Base-by-base conservation (phyloP, 2,329 filamentous ascomycete genomes). In the Amauroascus verrucosus region DNA sequence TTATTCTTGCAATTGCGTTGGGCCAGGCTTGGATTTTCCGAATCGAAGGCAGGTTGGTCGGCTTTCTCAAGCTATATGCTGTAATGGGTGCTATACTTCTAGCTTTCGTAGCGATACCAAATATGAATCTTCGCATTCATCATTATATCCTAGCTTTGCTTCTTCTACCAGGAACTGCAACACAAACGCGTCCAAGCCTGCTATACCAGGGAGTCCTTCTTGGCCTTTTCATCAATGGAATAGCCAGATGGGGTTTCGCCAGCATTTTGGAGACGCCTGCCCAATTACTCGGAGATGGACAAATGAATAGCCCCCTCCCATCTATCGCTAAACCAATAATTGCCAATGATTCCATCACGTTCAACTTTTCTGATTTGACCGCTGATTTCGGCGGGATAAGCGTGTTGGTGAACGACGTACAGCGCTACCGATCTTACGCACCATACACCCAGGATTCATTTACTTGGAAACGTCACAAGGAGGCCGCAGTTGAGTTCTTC, bases 181-280 rank as follows among this genome's bases (percentile, higher is more conserved):
- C 82, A 59, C 80, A 82, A 58, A 83, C 77, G 16, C 71, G 80
- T 1, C 79, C 78, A 0, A 75, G 72, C 47, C 68, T 83, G 3
- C 60, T 82, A 5, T 83, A 80, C 61, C 79, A 82, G 60, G 80
- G 80, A n/a, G 68, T 83, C 5, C 70, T 83, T 0, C 65, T 82
- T 9, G 80, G 80, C 0, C 67, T 83, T 0, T 83, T 82, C 65
- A 77, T 83, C 68, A 83, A 82, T 61, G 80, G 80, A 28, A 75
- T 80, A 50, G 80, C 80, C 1, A 71, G 80, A n/a, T 83, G 80
- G 80, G 80, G 79, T 2, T 83, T 81, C 61, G 80, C 76, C 58
- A 73, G 70, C 51, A 79, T 83, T 53, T 70, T 83, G 0, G 74
- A 83, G 60, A 82, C 80, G 0, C 75, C 77, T 1, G 72, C 65